Evolutionary conservation across 805 yeast genomes (phyloP).

Genomic region (Kazachstania psychrophila): DNA sequence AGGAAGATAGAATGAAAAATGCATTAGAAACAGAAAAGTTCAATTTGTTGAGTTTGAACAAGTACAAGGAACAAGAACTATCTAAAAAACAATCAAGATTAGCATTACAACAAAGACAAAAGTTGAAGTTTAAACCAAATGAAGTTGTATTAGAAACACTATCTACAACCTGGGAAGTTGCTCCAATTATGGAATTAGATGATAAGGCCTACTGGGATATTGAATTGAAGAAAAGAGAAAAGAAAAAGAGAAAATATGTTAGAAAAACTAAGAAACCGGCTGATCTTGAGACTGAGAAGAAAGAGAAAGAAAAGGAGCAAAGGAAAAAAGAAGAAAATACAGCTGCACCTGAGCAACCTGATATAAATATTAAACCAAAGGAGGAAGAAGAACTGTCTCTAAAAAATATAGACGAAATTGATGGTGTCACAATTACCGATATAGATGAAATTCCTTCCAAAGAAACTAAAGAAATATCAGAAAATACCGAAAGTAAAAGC

Average conservation of each 20-base stretch:
- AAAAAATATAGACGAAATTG: too few relatives aligned
- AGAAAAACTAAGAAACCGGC: conserved; percentile 33
- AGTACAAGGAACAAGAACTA: conserved; percentile 77
- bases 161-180: conserved; percentile 32
- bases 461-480: too few relatives aligned
- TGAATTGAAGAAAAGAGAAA: conserved; percentile 33
- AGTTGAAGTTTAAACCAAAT: conserved; percentile 48
- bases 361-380: too few relatives aligned
- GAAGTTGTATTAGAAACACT: conserved; percentile 19
- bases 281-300: background rate
- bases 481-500: too few relatives aligned
- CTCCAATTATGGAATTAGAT: conserved; percentile 56
- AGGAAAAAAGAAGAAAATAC: background rate
- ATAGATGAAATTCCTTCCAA: too few relatives aligned
- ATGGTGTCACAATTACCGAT: too few relatives aligned
- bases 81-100: conserved; percentile 70
- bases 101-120: conserved; percentile 56
- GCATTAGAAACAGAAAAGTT: conserved; percentile 79
- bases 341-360: too few relatives aligned
- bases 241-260: conserved; percentile 33
- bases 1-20: conserved; percentile 47
- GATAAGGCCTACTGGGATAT: conserved; percentile 38
- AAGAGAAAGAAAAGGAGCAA: background rate
- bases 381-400: too few relatives aligned
- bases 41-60: conserved; percentile 62